phyloP scores from a whole-genome alignment of 139 green algal genomes.

The Chlamydomonas incerta region DNA sequence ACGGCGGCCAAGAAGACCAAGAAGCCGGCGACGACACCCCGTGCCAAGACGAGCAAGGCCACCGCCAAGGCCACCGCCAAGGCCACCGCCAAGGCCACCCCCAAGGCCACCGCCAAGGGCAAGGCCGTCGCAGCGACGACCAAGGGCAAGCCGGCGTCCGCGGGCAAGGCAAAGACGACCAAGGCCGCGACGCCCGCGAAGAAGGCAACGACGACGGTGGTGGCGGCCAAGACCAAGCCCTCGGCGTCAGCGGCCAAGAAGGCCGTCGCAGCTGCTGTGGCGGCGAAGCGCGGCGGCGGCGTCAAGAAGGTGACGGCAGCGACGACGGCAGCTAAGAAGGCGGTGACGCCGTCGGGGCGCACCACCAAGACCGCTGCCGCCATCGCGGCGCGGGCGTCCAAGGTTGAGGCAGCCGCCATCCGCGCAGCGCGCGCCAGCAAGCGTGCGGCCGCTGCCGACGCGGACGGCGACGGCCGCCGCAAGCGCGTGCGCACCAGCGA shows the following conservation, averaged over 20 bases:
- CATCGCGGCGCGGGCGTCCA: neutral
- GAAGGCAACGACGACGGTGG: neutral
- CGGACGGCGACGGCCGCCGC: neutral
- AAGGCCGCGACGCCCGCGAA: neutral
- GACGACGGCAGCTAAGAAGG: neutral
- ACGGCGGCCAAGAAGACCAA: neutral
- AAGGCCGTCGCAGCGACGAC: neutral
- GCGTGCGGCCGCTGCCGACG: neutral
- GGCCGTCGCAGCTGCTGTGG: neutral
- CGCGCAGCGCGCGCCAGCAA: neutral
- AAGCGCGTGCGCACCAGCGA: neutral
- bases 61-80: neutral
- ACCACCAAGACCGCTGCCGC: neutral
- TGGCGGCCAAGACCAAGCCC: neutral
- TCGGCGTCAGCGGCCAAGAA: neutral
- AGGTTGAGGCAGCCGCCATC: neutral
- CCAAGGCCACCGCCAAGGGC: neutral
- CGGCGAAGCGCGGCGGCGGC: neutral
- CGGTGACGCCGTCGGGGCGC: neutral
- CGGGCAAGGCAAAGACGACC: neutral
- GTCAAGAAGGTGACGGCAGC: neutral
- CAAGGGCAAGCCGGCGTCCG: neutral
- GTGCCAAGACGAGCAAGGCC: neutral
- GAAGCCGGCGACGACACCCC: neutral
- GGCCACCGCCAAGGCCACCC: neutral